Evolutionary conservation across 2,329 filamentous ascomycete genomes (phyloP).

Genomic region (Metarhizium guizhouense): DNA sequence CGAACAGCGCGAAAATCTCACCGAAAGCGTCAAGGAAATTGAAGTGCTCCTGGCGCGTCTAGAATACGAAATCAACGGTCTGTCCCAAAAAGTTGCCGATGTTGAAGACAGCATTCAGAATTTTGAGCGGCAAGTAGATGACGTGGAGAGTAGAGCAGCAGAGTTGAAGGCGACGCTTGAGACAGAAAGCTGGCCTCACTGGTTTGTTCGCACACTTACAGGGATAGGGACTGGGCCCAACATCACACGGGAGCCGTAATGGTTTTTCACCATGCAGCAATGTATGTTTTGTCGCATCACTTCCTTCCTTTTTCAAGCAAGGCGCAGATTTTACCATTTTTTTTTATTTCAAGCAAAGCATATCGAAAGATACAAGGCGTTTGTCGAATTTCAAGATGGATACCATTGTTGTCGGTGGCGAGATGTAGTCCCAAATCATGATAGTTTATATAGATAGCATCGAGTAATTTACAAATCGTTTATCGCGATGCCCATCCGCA

Average conservation of each 20-base stretch:
- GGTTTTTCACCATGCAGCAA: conserved; percentile 3
- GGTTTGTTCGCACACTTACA: conserved; percentile 53
- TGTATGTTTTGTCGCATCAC: not conserved
- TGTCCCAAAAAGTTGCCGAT: conserved; percentile 76
- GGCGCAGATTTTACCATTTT: not conserved
- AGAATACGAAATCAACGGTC: conserved; percentile 79
- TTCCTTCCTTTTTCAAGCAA: not conserved
- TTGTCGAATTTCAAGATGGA: not conserved
- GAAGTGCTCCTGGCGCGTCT: conserved; percentile 76
- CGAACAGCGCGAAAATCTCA: conserved; percentile 59
- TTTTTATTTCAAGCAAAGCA: not conserved
- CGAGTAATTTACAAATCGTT: not conserved
- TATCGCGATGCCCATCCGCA: not conserved
- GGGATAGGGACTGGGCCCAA: conserved; percentile 53
- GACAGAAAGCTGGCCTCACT: conserved; percentile 55
- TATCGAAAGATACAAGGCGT: not conserved
- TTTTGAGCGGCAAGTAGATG: conserved; percentile 69
- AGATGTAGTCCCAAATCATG: not conserved
- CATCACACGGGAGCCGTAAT: conserved; percentile 28
- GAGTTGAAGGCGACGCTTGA: conserved; percentile 55
- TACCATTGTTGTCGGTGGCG: not conserved
- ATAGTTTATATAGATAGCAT: not conserved
- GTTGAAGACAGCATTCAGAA: conserved; percentile 74
- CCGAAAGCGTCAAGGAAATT: conserved; percentile 66
- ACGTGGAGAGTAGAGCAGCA: conserved; percentile 57